Conservation (phyloP, 1,139 yeast species). For the Yamadazyma sp. region DNA sequence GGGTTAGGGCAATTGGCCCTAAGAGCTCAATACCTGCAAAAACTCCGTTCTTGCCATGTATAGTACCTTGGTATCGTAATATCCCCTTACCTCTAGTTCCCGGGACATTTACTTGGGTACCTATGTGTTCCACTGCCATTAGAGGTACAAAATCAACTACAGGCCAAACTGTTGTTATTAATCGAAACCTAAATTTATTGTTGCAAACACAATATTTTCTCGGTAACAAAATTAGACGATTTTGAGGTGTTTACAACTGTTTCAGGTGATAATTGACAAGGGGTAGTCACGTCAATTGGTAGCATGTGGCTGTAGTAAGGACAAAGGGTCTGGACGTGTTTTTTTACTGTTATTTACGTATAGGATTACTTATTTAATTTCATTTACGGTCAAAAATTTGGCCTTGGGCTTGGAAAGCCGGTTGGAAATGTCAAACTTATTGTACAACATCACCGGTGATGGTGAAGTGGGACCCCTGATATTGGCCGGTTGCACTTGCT, state of each 20-base stretch:
- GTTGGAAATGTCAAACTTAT: constrained; percentile 1
- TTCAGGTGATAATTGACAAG: background rate
- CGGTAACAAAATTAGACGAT: background rate
- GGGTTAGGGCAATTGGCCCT: constrained; percentile 53
- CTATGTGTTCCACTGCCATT: constrained; percentile 23
- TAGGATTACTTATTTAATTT: background rate
- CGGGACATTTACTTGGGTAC: constrained; percentile 40
- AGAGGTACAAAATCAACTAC: too few relatives aligned
- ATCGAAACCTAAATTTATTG: too few relatives aligned
- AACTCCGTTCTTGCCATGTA: constrained; percentile 69
- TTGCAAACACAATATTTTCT: background rate
- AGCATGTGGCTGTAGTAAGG: too few relatives aligned
- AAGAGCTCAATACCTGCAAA: constrained; percentile 86
- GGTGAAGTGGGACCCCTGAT: background rate
- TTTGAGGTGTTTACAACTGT: background rate
- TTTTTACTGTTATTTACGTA: too few relatives aligned
- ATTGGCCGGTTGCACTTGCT: background rate
- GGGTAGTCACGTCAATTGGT: background rate
- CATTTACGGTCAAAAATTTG: constrained; percentile 1
- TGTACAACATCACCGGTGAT: background rate
- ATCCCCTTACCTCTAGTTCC: constrained; percentile 57
- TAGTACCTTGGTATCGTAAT: constrained; percentile 70
- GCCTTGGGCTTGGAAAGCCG: constrained; percentile 1
- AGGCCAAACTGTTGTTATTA: too few relatives aligned
- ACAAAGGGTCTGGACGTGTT: too few relatives aligned